Evolutionary conservation across 2,329 filamentous ascomycete species (phyloP), one percentile per base, ranked within the genome.

Genomic region (Hansfordia pulvinata): DNA sequence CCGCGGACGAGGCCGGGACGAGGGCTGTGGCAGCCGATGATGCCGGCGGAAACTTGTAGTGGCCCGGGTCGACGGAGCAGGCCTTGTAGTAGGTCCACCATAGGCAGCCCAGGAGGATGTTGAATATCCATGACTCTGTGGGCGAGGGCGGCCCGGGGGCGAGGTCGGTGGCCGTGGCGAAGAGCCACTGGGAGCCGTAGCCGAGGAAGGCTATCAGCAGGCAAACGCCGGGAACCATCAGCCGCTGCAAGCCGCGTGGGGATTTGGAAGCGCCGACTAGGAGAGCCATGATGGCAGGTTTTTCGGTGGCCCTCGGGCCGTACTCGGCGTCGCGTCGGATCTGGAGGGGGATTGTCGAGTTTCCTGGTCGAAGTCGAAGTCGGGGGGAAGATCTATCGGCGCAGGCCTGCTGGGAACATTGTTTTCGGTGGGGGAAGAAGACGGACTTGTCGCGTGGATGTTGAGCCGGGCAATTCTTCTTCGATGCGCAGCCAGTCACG

Each of bases 171-270:
- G 70, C 62, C 33, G 68, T 53, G 37, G 64, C 50, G 47, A 88
- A 80, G 24, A 88, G 59, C 45, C 62, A 66, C 52, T 88, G 82
- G 4, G 81, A 78, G 25, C 69, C 66, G 55, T 78, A 83, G 33
- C 71, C 69, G 4, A 86, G 64, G 44, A 84, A 81, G 28, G 55
- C 44, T 32, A 86, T 78, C 10, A 88, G 54, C 6, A 60, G 29
- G 35, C 71, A 72, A 23, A 80, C 77, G 31, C 60, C 65, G 10
- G 78, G 77, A n/a, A 85, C 68, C 31, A 77, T 76, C 27, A 84
- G 56, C 26, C 52, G 49, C 41, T 66, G 61, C 33, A 71, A 54
- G 6, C 30, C 30, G 2, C 41, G 43, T 28, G 40, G 38, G 18
- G 39, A 31, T 19, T 38, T 40, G 33, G n/a, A n/a, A n/a, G n/a